phyloP scores from a whole-genome alignment of 2,329 filamentous ascomycete genomes.

The Alternaria arborescens region DNA sequence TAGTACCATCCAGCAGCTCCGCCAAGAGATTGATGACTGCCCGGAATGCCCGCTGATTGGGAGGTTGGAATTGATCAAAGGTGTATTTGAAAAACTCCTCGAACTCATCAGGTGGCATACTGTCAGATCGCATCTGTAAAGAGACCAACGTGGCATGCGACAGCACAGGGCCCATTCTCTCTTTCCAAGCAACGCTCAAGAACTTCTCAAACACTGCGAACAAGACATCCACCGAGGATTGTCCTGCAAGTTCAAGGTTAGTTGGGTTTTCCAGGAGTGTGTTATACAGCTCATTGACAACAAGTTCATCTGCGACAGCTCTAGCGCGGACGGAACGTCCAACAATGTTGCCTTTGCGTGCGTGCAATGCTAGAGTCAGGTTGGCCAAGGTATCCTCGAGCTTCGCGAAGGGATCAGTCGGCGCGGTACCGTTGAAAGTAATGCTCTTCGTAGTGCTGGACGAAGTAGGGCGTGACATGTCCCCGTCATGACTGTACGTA shows the following conservation, averaged over 20 bases:
- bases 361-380: constrained; percentile 82
- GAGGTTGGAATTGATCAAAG: constrained; percentile 63
- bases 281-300: constrained; percentile 91
- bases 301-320: constrained; percentile 74
- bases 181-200: constrained; percentile 83
- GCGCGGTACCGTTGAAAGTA: constrained; percentile 37
- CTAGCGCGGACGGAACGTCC: constrained; percentile 78
- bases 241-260: constrained; percentile 76
- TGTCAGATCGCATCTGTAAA: constrained; percentile 72
- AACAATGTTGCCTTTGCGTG: constrained; percentile 85
- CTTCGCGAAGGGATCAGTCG: constrained; percentile 62
- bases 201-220: constrained; percentile 96
- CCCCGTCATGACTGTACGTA: constrained; percentile 48
- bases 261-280: constrained; percentile 82
- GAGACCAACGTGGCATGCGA: constrained; percentile 74
- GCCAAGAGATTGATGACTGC: constrained; percentile 85
- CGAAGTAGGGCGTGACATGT: constrained; percentile 43
- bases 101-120: constrained; percentile 75
- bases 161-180: constrained; percentile 87
- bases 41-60: constrained; percentile 78
- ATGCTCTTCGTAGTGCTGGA: constrained; percentile 47
- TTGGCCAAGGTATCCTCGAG: constrained; percentile 87
- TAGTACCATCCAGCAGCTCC: constrained; percentile 86
- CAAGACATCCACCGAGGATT: constrained; percentile 81
- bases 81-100: constrained; percentile 65